Conservation (phyloP, 2,329 filamentous ascomycete genomes). For the Hymenoscyphus repandus region DNA sequence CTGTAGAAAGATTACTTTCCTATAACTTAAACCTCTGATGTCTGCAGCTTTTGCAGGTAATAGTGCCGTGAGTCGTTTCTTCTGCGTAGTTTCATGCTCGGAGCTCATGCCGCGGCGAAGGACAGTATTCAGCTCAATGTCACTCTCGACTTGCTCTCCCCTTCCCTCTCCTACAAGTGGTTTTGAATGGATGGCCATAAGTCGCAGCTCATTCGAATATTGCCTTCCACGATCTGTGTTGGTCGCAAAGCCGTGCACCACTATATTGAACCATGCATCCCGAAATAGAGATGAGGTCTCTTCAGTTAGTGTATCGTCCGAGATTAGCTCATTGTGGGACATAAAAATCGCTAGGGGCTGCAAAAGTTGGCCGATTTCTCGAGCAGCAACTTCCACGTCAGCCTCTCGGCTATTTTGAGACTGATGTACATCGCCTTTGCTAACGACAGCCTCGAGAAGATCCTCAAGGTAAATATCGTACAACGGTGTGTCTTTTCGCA, state of each 20-base stretch:
- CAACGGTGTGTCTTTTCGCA: slow-evolving; percentile 64
- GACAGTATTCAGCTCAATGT: slow-evolving; percentile 94
- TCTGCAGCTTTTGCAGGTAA: slow-evolving; percentile 73
- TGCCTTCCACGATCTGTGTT: slow-evolving; percentile 68
- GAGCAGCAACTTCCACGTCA: slow-evolving; percentile 76
- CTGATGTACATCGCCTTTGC: slow-evolving; percentile 80
- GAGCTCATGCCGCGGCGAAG: slow-evolving; percentile 79
- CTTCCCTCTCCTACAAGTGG: slow-evolving; percentile 84
- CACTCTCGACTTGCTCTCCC: slow-evolving; percentile 86
- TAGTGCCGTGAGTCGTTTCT: slow-evolving; percentile 67
- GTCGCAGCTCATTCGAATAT: slow-evolving; percentile 70
- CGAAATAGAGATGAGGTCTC: slow-evolving; percentile 70
- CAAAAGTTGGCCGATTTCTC: slow-evolving; percentile 82
- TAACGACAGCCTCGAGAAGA: slow-evolving; percentile 80
- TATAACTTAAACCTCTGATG: slow-evolving; percentile 77
- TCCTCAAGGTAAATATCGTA: slow-evolving; percentile 82
- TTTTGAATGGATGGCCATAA: slow-evolving; percentile 81
- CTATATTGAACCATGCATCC: slow-evolving; percentile 98
- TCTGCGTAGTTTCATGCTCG: slow-evolving; percentile 74
- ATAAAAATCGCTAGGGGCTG: slow-evolving; percentile 84
- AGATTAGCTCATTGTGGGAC: slow-evolving; percentile 54
- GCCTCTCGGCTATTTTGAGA: slow-evolving; percentile 67
- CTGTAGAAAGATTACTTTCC: slow-evolving; percentile 87
- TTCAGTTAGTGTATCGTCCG: slow-evolving; percentile 48
- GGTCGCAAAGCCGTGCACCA: slow-evolving; percentile 83